These are phyloP conservation scores for Gastrolobium bilobum DNA, from an alignment of 306 rosid species.

Conservation along the genomic window DNA sequence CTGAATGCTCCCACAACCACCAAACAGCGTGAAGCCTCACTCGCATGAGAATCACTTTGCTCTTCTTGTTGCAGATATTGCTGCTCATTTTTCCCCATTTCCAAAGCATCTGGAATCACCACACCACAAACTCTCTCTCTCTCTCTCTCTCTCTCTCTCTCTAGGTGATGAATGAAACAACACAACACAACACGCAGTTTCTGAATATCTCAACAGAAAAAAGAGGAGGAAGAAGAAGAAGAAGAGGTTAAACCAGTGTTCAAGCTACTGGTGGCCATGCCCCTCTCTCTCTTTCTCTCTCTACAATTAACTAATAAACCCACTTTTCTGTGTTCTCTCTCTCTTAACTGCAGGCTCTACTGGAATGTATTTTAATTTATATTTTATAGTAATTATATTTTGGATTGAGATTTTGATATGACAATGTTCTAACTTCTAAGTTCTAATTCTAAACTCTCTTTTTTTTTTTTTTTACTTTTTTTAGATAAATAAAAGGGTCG, in stretches of 20 bases:
- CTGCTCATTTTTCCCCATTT: conserved; percentile 58
- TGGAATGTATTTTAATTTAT: neutral
- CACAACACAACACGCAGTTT: neutral
- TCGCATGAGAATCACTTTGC: conserved; percentile 19
- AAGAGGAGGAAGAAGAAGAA: neutral
- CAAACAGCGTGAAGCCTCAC: conserved; percentile 49
- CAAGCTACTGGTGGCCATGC: conserved; percentile 22
- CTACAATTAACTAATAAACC: conserved; percentile 39
- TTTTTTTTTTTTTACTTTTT: neutral
- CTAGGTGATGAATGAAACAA: neutral
- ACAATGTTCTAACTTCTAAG: no score
- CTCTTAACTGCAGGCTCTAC: conserved; percentile 16
- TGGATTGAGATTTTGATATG: no score
- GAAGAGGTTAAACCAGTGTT: conserved; percentile 51
- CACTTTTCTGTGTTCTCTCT: conserved; percentile 34
- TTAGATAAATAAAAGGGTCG: no score
- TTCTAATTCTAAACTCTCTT: neutral
- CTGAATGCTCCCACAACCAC: conserved; percentile 54
- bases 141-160: conserved; percentile 44
- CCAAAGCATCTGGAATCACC: conserved; percentile 59
- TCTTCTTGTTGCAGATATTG: conserved; percentile 42
- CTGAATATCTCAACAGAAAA: conserved; percentile 1
- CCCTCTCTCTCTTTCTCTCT: conserved; percentile 19
- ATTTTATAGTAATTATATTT: no score
- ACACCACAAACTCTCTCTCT: neutral